Base-by-base conservation (phyloP, 176 grass and related monocot genomes). In the Hordeum marinum region DNA sequence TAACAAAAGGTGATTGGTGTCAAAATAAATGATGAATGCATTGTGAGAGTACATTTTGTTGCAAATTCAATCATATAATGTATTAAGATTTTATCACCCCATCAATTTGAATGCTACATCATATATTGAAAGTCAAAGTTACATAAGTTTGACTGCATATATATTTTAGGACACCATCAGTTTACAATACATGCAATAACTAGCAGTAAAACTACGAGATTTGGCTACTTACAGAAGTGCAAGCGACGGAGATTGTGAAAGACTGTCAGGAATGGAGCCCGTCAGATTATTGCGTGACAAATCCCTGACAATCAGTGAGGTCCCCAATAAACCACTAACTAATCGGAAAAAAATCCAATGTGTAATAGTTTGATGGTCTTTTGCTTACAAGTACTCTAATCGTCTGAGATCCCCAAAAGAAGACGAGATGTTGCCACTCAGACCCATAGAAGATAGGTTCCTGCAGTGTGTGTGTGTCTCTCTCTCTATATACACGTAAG, bases 241-340 rank as follows among this genome's bases (percentile, higher is more conserved):
- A 40, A 94, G 87, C 5, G 70, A 80, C 9, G 81, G 1, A 13
- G 88, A 62, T 7, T 76, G 50, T 85, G 87, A 88, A 23, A 94
- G 68, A 50, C 9, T 29, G 54, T 85, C 82, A 77, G 92, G 92
- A 82, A 94, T 87, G 39, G 68, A 50, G 8, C 89, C 89, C 25
- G 57, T 85, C 83, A 94, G 89, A 54, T 91, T 91, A 31, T 94
- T 94, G 83, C 90, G 13, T 34, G 92, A 94, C 35, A 94, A 87
- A 63, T 94, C 87, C 78, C 90, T 94, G 84, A 54, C 23, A 77
- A 90, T 29, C 2, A 48, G 45, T 12, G 6, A 62, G 11, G 11
- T 50, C 6, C n/a, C 8, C 23, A 0, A 71, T 41, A n/a, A 71
- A 17, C 46, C 14, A 1, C 46, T 50, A 50, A 6, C 42, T 12